Conservation (phyloP, 805 yeast species). For the Metschnikowia koreensis region DNA sequence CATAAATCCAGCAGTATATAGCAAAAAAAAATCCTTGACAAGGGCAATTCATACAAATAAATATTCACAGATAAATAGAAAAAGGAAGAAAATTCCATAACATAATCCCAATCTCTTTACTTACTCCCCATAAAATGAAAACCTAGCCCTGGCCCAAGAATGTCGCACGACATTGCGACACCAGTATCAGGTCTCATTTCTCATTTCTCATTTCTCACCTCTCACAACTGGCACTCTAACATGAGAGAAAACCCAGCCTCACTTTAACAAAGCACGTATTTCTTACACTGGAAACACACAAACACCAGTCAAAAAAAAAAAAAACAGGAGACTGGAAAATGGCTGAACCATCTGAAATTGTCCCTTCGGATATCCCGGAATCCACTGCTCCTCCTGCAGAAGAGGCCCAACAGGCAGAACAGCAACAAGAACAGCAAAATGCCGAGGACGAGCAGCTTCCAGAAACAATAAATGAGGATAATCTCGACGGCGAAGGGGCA, state of each 20-base stretch:
- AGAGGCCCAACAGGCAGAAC: slow-evolving; percentile 11
- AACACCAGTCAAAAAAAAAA: background rate
- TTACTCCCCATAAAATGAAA: no score
- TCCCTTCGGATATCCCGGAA: background rate
- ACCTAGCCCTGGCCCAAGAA: background rate
- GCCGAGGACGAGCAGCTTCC: slow-evolving; percentile 18
- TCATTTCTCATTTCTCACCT: background rate
- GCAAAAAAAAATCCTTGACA: no score
- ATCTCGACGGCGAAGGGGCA: slow-evolving; percentile 15
- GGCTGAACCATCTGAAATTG: background rate
- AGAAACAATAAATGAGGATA: slow-evolving; percentile 11
- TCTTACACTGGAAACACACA: background rate
- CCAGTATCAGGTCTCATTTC: background rate
- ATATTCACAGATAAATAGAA: no score
- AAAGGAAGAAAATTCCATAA: no score
- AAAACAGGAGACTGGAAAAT: background rate
- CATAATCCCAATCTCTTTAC: no score
- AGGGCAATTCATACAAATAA: no score
- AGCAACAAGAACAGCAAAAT: slow-evolving; percentile 13
- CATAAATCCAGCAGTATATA: no score
- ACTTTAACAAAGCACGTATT: no score
- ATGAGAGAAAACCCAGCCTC: background rate
- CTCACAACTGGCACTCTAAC: background rate
- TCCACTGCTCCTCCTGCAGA: background rate
- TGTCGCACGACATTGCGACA: slow-evolving; percentile 7